A percentile compares a stretch with the other conserved stretches of the same genome.
phyloP scores from a whole-genome alignment of 2,329 filamentous ascomycete species.

The Blastomyces gilchristii region DNA sequence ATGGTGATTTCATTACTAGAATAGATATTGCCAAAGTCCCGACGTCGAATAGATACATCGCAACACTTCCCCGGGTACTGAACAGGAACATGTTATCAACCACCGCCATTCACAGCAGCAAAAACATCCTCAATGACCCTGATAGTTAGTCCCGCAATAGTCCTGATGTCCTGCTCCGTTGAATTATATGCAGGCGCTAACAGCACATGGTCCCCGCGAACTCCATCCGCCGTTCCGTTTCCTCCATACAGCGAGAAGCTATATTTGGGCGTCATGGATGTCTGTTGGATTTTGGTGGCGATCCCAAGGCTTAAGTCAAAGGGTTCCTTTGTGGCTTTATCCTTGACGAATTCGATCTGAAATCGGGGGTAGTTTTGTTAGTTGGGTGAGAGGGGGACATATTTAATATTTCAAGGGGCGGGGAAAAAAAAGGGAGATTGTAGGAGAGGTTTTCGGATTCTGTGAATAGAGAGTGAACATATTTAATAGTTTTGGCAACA shows the following conservation, averaged over 20 bases:
- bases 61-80: too few species aligned
- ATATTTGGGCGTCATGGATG: slow-evolving; percentile 35
- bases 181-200: slow-evolving; percentile 60
- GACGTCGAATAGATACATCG: too few species aligned
- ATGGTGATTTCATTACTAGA: too few species aligned
- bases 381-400: background rate
- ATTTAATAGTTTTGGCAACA: background rate
- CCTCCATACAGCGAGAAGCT: slow-evolving; percentile 55
- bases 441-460: too few species aligned
- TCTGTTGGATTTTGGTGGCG: slow-evolving; percentile 42
- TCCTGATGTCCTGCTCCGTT: slow-evolving; percentile 45
- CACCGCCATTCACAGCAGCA: background rate
- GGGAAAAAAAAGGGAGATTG: background rate
- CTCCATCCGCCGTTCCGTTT: slow-evolving; percentile 48
- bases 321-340: slow-evolving; percentile 45
- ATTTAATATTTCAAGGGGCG: background rate
- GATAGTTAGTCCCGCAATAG: slow-evolving; percentile 43
- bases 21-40: background rate
- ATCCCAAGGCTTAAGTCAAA: slow-evolving; percentile 40
- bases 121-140: slow-evolving; percentile 47
- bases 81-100: background rate
- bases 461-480: too few species aligned
- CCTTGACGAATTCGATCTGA: slow-evolving; percentile 47
- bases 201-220: slow-evolving; percentile 58
- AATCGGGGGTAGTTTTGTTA: background rate